Percentiles rank a stretch among this genome's conserved stretches.
phyloP scores from a whole-genome alignment of 805 yeast genomes.

The Yamadazyma paraphyllophila region DNA sequence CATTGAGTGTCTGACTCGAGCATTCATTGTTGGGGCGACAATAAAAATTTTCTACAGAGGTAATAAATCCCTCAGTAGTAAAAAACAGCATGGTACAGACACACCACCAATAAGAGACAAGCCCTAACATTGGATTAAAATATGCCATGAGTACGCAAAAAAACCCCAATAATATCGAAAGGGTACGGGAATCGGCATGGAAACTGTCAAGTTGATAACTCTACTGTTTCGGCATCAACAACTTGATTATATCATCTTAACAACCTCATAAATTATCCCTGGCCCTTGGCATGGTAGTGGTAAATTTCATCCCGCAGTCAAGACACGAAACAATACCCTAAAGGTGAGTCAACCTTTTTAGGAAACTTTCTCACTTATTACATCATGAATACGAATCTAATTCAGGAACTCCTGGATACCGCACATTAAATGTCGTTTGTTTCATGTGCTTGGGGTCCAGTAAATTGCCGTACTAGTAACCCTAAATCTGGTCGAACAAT shows the following conservation, averaged over 20 bases:
- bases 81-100: conserved; percentile 2
- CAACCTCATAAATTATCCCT: neutral
- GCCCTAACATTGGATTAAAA: neutral
- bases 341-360: neutral
- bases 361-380: conserved; percentile 3
- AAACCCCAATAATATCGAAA: neutral
- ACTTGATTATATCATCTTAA: neutral
- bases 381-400: neutral
- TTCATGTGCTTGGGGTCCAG: neutral
- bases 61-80: conserved; percentile 10
- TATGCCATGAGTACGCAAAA: neutral
- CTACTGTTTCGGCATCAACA: neutral
- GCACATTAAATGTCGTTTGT: neutral
- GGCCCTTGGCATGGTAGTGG: neutral
- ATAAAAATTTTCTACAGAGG: neutral
- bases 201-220: neutral
- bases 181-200: neutral
- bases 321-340: conserved; percentile 1
- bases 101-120: neutral
- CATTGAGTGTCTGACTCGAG: conserved; percentile 7
- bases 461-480: neutral
- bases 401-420: neutral
- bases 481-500: neutral
- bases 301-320: neutral
- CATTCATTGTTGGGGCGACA: neutral